These are phyloP conservation scores for Backusella australiensis DNA, from an alignment of 192 early-diverging fungal genomes.

Conservation along the genomic window DNA sequence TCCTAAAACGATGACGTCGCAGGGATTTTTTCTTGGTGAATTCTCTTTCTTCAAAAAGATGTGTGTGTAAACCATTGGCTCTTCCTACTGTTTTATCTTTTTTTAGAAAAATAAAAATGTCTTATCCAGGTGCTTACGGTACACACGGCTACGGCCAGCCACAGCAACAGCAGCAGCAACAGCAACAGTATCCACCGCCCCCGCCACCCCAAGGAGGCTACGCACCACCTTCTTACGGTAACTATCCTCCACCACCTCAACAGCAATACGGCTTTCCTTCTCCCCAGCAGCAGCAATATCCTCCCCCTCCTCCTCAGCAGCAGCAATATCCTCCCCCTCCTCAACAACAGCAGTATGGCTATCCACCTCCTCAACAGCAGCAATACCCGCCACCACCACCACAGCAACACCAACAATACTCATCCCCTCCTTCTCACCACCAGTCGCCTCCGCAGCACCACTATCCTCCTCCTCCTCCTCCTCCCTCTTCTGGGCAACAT, in stretches of 20 bases:
- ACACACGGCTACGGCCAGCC: constrained; percentile 23
- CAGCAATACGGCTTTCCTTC: not conserved
- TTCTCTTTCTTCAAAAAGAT: not conserved
- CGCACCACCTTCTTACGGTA: not conserved
- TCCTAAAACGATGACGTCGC: not conserved
- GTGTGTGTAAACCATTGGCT: not conserved
- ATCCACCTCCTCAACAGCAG: not conserved
- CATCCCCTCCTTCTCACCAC: not conserved
- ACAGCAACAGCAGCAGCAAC: not conserved
- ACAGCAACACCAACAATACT: not conserved
- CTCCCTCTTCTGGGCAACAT: not conserved
- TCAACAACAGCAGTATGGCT: not conserved
- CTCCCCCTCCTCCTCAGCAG: not conserved
- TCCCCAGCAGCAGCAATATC: not conserved
- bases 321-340: not conserved
- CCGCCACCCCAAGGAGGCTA: not conserved
- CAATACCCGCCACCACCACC: not conserved
- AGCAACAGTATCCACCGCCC: not conserved
- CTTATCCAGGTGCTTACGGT: constrained; percentile 30
- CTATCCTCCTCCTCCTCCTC: not conserved
- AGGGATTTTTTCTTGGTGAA: not conserved
- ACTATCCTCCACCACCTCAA: not conserved
- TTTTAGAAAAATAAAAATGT: constrained; percentile 3
- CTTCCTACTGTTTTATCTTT: not conserved
- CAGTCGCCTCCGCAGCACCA: not conserved